These are phyloP conservation scores for Nemania sp. DNA, from an alignment of 2,329 filamentous ascomycete genomes.

Conservation along the genomic window DNA sequence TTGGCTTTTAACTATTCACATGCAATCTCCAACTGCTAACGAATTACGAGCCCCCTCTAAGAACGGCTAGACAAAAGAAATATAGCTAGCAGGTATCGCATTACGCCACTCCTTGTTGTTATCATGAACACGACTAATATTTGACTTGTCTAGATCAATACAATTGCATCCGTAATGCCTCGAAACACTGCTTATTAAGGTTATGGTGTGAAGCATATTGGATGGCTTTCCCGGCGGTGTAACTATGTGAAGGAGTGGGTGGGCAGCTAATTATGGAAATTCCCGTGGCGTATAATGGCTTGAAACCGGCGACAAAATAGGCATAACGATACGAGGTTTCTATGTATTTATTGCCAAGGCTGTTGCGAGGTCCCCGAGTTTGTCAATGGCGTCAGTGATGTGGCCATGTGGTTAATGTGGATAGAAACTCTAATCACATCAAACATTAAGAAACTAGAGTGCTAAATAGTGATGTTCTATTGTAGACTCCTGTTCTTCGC, in stretches of 20 bases:
- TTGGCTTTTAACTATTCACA: no score
- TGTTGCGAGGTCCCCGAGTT: not conserved
- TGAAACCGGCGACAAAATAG: not conserved
- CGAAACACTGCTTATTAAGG: not conserved
- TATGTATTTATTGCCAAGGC: conserved; percentile 6
- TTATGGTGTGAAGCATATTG: not conserved
- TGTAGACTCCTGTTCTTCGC: not conserved
- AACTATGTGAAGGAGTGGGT: not conserved
- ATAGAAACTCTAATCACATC: not conserved
- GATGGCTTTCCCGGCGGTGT: conserved; percentile 8
- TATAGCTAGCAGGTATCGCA: not conserved
- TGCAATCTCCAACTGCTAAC: not conserved
- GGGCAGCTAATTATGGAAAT: not conserved
- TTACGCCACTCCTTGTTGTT: not conserved
- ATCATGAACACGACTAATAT: not conserved
- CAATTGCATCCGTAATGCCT: not conserved
- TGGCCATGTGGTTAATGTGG: not conserved
- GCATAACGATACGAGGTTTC: not conserved
- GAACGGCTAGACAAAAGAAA: not conserved
- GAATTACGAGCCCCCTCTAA: not conserved
- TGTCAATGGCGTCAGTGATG: not conserved
- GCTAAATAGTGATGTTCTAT: not conserved
- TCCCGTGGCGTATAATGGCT: not conserved
- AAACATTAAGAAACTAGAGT: not conserved
- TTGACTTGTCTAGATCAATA: not conserved